These are phyloP conservation scores for Amaranthus palmeri DNA, from an alignment of 148 eudicot species.

Conservation along the genomic window DNA sequence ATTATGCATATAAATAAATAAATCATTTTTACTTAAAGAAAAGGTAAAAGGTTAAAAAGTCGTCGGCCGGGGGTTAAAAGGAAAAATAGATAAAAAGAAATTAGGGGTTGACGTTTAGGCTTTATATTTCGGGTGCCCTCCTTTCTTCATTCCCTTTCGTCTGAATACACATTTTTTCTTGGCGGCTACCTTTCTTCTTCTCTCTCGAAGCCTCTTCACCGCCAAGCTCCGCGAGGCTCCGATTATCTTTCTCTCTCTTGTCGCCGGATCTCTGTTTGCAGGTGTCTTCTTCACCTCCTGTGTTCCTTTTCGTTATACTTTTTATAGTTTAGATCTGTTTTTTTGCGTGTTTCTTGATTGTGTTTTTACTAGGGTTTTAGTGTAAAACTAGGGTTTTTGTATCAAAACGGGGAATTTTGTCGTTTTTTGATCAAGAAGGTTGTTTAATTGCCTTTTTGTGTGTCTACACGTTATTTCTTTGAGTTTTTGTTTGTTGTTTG, in stretches of 20 bases:
- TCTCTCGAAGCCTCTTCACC: constrained; percentile 25
- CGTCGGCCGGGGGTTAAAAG: neutral
- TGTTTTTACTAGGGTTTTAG: constrained; percentile 17
- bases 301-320: no score
- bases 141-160: neutral
- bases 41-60: neutral
- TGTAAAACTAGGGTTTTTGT: neutral
- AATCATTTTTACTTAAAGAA: neutral
- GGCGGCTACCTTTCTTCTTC: constrained; percentile 18
- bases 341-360: neutral
- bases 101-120: constrained; percentile 24
- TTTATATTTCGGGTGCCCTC: constrained; percentile 1
- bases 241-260: neutral
- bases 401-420: neutral
- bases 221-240: constrained; percentile 11
- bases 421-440: neutral
- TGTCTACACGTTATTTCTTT: neutral
- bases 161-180: constrained; percentile 14
- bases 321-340: constrained; percentile 1
- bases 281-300: neutral
- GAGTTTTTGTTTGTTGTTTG: neutral
- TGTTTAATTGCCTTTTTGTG: neutral
- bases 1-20: no score
- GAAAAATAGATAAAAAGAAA: neutral
- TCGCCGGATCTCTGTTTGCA: constrained; percentile 15